A percentile compares a stretch with the other conserved stretches of the same genome.
phyloP scores from a whole-genome alignment of 2,329 filamentous ascomycete genomes.

The Colletotrichum tanaceti region DNA sequence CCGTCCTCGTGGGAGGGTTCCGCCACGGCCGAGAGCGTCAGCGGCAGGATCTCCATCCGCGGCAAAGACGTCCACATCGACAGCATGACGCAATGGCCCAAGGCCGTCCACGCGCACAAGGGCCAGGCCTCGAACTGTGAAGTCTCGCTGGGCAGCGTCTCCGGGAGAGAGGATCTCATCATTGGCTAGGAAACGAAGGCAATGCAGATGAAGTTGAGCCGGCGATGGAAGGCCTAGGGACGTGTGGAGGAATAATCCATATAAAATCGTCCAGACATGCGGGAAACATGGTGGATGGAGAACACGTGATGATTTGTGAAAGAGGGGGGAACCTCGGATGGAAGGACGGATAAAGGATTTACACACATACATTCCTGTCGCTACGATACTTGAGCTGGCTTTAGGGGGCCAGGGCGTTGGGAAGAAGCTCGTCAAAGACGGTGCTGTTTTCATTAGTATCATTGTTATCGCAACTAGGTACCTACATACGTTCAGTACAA shows the following conservation, averaged over 20 bases:
- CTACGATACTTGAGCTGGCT: conserved; percentile 5
- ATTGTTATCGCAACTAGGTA: neutral
- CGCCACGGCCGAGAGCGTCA: conserved; percentile 54
- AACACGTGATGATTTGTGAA: neutral
- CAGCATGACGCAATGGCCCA: conserved; percentile 51
- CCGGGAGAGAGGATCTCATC: conserved; percentile 11
- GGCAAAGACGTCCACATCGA: conserved; percentile 58
- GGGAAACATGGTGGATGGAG: conserved; percentile 20
- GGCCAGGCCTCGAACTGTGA: conserved; percentile 38
- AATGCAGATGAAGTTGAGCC: neutral
- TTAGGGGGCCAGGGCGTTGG: conserved; percentile 9
- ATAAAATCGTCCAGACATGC: conserved; percentile 6
- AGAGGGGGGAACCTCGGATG: neutral
- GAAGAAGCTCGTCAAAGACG: neutral
- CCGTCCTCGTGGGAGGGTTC: conserved; percentile 63
- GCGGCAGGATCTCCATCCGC: conserved; percentile 53
- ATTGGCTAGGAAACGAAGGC: conserved; percentile 2
- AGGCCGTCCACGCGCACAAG: conserved; percentile 47
- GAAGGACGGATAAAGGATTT: neutral
- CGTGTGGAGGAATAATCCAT: neutral
- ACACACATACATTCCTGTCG: conserved; percentile 30
- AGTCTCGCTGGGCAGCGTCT: conserved; percentile 12
- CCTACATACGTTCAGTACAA: neutral
- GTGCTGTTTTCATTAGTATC: neutral
- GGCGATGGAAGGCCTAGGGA: neutral